A percentile compares a stretch with the other conserved stretches of the same genome.
Conservation (phyloP, 2,329 filamentous ascomycete species). For the Neonectria punicea region DNA sequence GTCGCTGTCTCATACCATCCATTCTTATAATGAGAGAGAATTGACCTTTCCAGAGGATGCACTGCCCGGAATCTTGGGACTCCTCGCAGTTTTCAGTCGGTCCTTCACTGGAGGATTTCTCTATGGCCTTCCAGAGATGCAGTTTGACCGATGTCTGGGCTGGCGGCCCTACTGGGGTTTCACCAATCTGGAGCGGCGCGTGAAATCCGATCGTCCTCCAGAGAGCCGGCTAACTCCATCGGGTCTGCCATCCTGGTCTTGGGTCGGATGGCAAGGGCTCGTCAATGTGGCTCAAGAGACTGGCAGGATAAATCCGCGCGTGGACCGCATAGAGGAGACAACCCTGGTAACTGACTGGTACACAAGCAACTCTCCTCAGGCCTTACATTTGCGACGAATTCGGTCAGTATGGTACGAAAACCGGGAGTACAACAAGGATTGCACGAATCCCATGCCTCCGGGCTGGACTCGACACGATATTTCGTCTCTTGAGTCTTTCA, state of each 20-base stretch:
- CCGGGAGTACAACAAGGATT: conserved; percentile 10
- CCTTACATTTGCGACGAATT: conserved; percentile 7
- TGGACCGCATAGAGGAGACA: neutral
- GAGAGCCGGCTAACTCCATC: neutral
- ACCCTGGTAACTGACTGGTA: conserved; percentile 19
- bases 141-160: conserved; percentile 16
- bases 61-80: conserved; percentile 4
- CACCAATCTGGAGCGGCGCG: conserved; percentile 1
- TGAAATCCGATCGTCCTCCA: neutral
- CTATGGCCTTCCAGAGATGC: conserved; percentile 17
- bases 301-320: neutral
- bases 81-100: conserved; percentile 12
- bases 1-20: neutral
- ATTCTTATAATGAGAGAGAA: neutral
- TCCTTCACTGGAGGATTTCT: conserved; percentile 16
- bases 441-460: neutral
- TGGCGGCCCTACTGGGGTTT: neutral
- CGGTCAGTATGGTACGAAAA: conserved; percentile 15
- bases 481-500: neutral
- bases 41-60: conserved; percentile 16
- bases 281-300: neutral
- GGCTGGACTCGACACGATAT: conserved; percentile 18
- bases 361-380: neutral
- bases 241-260: conserved; percentile 24
- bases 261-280: conserved; percentile 19